Evolutionary conservation across 164 flowering plant species (phyloP).

Genomic region (Macadamia integrifolia): DNA sequence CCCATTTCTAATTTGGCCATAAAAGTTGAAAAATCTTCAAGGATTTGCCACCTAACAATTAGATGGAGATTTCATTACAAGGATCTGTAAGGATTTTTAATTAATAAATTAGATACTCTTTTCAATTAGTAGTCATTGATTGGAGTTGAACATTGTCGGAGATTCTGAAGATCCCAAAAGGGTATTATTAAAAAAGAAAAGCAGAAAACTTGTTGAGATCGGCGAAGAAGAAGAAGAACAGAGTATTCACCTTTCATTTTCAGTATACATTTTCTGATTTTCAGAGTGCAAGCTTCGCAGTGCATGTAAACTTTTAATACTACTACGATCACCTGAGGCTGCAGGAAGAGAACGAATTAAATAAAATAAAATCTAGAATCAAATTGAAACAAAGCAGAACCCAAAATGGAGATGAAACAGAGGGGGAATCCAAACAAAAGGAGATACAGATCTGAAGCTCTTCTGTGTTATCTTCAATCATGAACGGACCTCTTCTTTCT

Average conservation of each 20-base stretch:
- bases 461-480: background rate
- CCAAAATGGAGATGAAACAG: background rate
- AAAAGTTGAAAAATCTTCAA: background rate
- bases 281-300: slow-evolving; percentile 80
- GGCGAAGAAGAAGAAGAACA: background rate
- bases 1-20: background rate
- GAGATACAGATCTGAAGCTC: slow-evolving; percentile 2
- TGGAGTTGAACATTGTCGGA: background rate
- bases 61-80: background rate
- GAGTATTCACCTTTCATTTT: slow-evolving; percentile 65
- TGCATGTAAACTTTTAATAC: slow-evolving; percentile 82
- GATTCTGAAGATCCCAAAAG: background rate
- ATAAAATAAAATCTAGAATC: background rate
- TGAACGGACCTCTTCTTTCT: slow-evolving; percentile 57
- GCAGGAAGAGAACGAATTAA: slow-evolving; percentile 5
- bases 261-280: slow-evolving; percentile 60
- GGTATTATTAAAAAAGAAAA: no score
- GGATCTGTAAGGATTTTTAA: background rate
- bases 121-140: slow-evolving; percentile 3
- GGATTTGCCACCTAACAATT: background rate
- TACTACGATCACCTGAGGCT: slow-evolving; percentile 49
- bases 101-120: background rate
- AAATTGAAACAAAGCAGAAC: background rate
- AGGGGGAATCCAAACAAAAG: background rate
- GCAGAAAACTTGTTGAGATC: background rate